Evolutionary conservation across 805 yeast species (phyloP), one percentile per base, ranked within the genome.

Genomic region (Myxozyma vanderwaltii): DNA sequence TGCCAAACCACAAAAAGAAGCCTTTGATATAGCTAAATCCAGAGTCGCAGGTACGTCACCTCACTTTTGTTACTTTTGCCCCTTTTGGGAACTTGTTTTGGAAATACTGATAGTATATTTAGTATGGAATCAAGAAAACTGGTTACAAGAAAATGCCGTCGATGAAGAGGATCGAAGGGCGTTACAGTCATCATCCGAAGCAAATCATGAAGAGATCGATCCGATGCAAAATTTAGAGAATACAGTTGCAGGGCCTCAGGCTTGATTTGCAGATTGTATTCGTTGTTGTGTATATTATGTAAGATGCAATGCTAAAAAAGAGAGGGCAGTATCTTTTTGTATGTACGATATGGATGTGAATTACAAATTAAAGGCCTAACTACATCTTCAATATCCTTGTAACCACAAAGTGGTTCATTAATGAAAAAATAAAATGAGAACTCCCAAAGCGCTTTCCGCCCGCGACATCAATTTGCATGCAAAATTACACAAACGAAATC

Each of bases 121-220:
- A 61, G 65, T 61, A 2, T 61, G 65, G 65, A 51, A 60, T 26
- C 60, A 60, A 33, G 65, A 61, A 36, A 33, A 49, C 4, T 61
- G 65, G 65, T 12, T 61, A 19, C 62, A 60, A 27, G 54, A 58
- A 35, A 26, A 61, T 33, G 54, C n/a, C 7, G 63, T 61, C 27
- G 59, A 61, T 38, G 56, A 53, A 23, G 46, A 48, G 7, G 64
- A 58, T 36, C 52, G 56, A 19, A 44, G 31, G 26, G 59, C 55
- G 33, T 19, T 54, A 26, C 43, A 49, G 29, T 23, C 31, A n/a
- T 27, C 21, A 39, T 17, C 2, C 15, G 31, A 31, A 27, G 33
- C 12, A 24, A 5, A 21, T 2, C 43, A 8, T 8, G 31, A 26
- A 1, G 46, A 31, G 19, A 24, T 45, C 19, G 63, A 59, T 52